phyloP scores from a whole-genome alignment of 1,284 basidiomycete species.

The Rhodotorula sp. region DNA sequence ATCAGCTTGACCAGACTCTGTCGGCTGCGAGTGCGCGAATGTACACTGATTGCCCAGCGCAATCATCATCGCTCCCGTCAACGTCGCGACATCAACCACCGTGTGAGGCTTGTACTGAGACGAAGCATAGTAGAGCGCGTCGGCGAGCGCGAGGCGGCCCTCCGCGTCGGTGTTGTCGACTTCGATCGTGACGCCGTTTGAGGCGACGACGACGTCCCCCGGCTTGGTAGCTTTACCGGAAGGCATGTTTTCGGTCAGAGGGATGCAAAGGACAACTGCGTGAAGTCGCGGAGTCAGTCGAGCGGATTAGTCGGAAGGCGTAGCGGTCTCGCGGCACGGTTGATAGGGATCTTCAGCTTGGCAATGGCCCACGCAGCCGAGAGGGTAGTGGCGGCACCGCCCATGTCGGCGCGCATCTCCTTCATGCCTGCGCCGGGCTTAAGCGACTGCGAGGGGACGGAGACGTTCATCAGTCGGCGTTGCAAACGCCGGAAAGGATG shows the following conservation, averaged over 20 bases:
- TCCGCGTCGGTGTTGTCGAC: conserved; percentile 68
- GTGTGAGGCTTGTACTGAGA: conserved; percentile 76
- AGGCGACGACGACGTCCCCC: conserved; percentile 71
- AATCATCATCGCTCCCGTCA: conserved; percentile 57
- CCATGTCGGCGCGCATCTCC: conserved; percentile 52
- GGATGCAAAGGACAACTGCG: conserved; percentile 62
- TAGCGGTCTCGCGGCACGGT: conserved; percentile 46
- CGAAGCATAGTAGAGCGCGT: conserved; percentile 80
- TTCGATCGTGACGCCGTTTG: conserved; percentile 84
- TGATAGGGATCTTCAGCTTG: conserved; percentile 73
- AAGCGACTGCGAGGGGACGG: conserved; percentile 53
- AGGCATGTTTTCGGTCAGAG: conserved; percentile 84
- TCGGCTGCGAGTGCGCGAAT: neutral
- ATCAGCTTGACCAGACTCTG: too few relatives aligned
- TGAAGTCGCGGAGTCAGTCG: too few relatives aligned
- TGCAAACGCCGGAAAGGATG: neutral
- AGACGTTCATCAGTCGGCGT: too few relatives aligned
- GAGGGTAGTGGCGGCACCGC: conserved; percentile 77
- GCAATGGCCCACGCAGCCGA: conserved; percentile 73
- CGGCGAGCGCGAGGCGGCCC: conserved; percentile 66
- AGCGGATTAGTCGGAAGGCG: too few relatives aligned
- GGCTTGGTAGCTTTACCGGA: conserved; percentile 79
- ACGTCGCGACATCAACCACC: conserved; percentile 78
- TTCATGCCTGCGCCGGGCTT: conserved; percentile 66
- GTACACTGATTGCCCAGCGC: conserved; percentile 63